Conservation (phyloP, 2,329 filamentous ascomycete species). For the Eurotiales sp. region DNA sequence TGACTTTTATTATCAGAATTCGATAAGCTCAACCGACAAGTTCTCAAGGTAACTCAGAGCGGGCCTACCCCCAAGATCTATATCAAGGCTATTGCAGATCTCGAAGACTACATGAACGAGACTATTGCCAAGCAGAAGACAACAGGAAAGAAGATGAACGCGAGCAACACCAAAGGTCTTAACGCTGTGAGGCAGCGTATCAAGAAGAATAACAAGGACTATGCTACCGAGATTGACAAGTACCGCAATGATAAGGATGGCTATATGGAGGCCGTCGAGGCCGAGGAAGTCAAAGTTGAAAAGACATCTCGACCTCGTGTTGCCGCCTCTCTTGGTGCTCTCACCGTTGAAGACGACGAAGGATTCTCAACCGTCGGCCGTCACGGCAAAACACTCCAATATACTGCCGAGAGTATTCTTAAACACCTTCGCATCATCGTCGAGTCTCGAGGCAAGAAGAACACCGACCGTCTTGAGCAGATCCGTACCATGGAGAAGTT, state of each 20-base stretch:
- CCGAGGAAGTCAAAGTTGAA: constrained; percentile 53
- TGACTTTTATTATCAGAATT: constrained; percentile 63
- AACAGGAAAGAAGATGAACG: constrained; percentile 97
- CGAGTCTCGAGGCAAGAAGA: constrained; percentile 97
- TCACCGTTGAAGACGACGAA: constrained; percentile 65
- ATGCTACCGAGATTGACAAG: constrained; percentile 78
- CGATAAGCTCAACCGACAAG: constrained; percentile 88
- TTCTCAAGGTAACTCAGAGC: constrained; percentile 71
- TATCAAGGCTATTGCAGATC: constrained; percentile 85
- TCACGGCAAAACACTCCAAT: constrained; percentile 82
- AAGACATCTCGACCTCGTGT: constrained; percentile 49
- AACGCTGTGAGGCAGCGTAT: constrained; percentile 98
- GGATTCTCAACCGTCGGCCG: constrained; percentile 87
- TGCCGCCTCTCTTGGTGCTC: constrained; percentile 46
- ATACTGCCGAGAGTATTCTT: constrained; percentile 95
- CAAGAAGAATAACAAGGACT: constrained; percentile 98
- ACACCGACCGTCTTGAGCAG: constrained; percentile 91
- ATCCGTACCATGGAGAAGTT: constrained; percentile 98
- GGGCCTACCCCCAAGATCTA: constrained; percentile 84
- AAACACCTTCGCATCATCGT: constrained; percentile 92
- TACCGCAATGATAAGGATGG: constrained; percentile 81
- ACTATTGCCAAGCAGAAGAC: constrained; percentile 94
- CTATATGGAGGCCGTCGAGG: constrained; percentile 81
- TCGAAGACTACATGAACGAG: constrained; percentile 94
- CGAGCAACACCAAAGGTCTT: constrained; percentile 85